phyloP scores from a whole-genome alignment of 345 rosid species.

The Boechera stricta region DNA sequence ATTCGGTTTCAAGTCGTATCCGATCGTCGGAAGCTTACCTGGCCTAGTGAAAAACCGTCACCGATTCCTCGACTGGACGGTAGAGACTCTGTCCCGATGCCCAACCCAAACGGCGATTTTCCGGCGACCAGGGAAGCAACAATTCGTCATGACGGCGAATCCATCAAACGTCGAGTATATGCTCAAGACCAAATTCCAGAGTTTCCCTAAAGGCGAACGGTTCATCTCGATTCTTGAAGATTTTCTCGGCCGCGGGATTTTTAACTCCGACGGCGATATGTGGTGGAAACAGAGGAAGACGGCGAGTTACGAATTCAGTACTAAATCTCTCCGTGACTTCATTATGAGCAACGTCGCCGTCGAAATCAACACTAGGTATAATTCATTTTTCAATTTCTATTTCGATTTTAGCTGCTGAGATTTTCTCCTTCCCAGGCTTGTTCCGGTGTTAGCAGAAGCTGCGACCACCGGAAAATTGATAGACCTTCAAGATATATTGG shows the following conservation, averaged over 20 bases:
- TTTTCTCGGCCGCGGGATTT: slow-evolving; percentile 77
- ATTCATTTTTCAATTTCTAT: neutral
- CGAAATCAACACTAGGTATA: slow-evolving; percentile 40
- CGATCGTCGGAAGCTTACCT: slow-evolving; percentile 58
- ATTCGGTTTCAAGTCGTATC: slow-evolving; percentile 53
- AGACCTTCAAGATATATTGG: slow-evolving; percentile 65
- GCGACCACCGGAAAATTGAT: slow-evolving; percentile 43
- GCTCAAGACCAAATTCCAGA: slow-evolving; percentile 63
- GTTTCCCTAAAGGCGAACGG: slow-evolving; percentile 59
- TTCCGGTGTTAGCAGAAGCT: slow-evolving; percentile 59
- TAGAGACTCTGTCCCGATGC: slow-evolving; percentile 53
- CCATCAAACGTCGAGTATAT: slow-evolving; percentile 66
- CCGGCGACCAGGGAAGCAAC: slow-evolving; percentile 47
- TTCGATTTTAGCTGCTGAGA: too few species aligned
- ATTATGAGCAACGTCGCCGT: slow-evolving; percentile 59
- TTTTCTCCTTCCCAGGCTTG: slow-evolving; percentile 44
- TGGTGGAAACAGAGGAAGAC: slow-evolving; percentile 81
- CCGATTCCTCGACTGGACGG: slow-evolving; percentile 60
- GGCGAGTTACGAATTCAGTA: slow-evolving; percentile 78
- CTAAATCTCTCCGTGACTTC: slow-evolving; percentile 69
- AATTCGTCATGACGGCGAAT: slow-evolving; percentile 58
- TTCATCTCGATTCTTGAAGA: slow-evolving; percentile 47
- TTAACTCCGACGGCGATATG: slow-evolving; percentile 63
- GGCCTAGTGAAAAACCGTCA: slow-evolving; percentile 47
- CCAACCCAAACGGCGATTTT: slow-evolving; percentile 62